Evolutionary conservation across 495 filamentous ascomycete genomes (phyloP), one percentile per base, ranked within the genome.

Genomic region (Aspergillus olivimuriae): DNA sequence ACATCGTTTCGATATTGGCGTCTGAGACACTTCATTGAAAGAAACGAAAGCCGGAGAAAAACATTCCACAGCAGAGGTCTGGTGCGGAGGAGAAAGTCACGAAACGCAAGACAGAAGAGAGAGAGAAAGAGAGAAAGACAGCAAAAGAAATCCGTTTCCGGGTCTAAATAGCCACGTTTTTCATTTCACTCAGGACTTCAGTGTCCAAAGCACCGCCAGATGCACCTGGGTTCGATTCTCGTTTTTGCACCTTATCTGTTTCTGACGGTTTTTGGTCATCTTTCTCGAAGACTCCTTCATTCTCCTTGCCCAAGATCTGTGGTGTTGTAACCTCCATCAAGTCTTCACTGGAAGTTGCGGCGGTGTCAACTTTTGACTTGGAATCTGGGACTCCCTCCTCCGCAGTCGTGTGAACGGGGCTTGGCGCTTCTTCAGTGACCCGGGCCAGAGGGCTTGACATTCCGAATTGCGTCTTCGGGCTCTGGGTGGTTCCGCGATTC

Each of bases 401-500:
- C 5, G 62, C 51, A 38, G 47, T 52, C 7, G 48, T 22, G 11
- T 57, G 46, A 8, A 70, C 48, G 6, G 69, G 62, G 34, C 60
- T 66, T 4, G 65, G 55, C 4, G 57, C 63, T 41, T 77, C 74
- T 51, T 77, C 74, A 0, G 68, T 68, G 19, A 76, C 72, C 32
- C 73, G 71, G 32, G 72, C 74, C 16, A 77, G 65, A 46, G 74
- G 74, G 41, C 74, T 76, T 10, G 73, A 74, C 18, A 74, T 60
- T n/a, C 68, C 69, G 35, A 75, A 69, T 15, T 57, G 63, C 3
- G 66, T 69, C 56, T 73, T 71, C 20, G 74, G 73, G 42, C 73
- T 75, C 35, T 68, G 66, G 20, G 63, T 62, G 6, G 66, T 59
- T 15, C 62, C 68, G 21, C 70, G 69, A 48, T 59, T 71, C 23